Evolutionary conservation across 805 yeast genomes (phyloP).

Genomic region (Candida germanica): DNA sequence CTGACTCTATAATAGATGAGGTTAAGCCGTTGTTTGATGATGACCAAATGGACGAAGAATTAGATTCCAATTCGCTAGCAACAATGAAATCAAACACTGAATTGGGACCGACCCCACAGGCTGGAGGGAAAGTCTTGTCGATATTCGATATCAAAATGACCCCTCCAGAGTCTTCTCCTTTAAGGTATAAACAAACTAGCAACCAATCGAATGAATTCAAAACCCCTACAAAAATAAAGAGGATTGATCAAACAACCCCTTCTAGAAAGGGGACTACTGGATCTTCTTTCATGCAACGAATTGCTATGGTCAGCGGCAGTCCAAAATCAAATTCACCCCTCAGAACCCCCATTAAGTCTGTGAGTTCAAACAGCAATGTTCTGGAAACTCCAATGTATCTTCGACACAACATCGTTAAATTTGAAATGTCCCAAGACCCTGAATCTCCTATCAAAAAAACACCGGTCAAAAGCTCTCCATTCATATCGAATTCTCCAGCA

Average conservation of each 20-base stretch:
- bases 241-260: slow-evolving; percentile 6
- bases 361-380: too few relatives aligned
- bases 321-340: slow-evolving; percentile 1
- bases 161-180: slow-evolving; percentile 44
- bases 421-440: slow-evolving; percentile 6
- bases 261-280: slow-evolving; percentile 1
- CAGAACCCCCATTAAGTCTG: too few relatives aligned
- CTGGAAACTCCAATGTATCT: slow-evolving; percentile 25
- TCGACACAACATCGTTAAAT: slow-evolving; percentile 13
- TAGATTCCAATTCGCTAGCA: slow-evolving; percentile 1
- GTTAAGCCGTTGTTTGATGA: neutral
- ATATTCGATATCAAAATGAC: slow-evolving; percentile 57
- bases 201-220: slow-evolving; percentile 18
- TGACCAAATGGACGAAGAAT: neutral
- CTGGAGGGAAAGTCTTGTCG: slow-evolving; percentile 71
- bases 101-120: slow-evolving; percentile 86
- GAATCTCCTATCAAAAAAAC: too few relatives aligned
- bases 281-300: slow-evolving; percentile 10
- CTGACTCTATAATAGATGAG: neutral
- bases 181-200: slow-evolving; percentile 17
- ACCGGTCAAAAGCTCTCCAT: neutral
- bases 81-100: slow-evolving; percentile 25
- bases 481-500: neutral
- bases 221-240: slow-evolving; percentile 30
- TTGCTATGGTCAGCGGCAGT: slow-evolving; percentile 7